Conservation (phyloP, 345 rosid genomes). For the Melaleuca alternifolia region DNA sequence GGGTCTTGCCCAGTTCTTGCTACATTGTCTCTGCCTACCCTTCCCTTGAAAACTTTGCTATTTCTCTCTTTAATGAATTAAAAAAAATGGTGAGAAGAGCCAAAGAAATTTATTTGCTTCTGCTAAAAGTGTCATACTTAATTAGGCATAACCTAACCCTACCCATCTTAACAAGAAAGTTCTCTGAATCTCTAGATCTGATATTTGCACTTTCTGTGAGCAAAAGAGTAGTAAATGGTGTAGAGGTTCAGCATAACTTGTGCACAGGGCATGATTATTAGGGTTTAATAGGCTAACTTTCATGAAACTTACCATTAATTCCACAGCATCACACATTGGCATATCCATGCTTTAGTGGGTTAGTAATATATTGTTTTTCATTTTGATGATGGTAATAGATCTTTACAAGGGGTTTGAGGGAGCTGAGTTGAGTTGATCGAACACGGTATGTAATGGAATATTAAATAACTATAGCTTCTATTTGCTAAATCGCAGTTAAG, state of each 20-base stretch:
- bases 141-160: not conserved
- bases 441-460: not conserved
- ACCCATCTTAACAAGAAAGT: not conserved
- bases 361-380: not conserved
- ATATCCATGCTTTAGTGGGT: not conserved
- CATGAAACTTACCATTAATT: not conserved
- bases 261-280: not conserved
- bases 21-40: not conserved
- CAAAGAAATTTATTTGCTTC: not conserved
- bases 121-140: not conserved
- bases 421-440: not conserved
- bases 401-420: not conserved
- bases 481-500: not conserved
- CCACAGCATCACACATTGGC: not conserved
- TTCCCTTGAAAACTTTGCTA: not conserved
- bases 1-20: not conserved
- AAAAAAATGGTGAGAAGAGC: not conserved
- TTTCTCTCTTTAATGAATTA: not conserved
- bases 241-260: not conserved
- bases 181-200: not conserved
- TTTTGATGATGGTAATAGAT: not conserved
- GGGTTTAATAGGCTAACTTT: not conserved
- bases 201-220: not conserved
- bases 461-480: not conserved
- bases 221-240: not conserved